These are phyloP conservation scores for Saccharum officinarum DNA, from an alignment of 176 grass and related monocot genomes.

Conservation along the genomic window DNA sequence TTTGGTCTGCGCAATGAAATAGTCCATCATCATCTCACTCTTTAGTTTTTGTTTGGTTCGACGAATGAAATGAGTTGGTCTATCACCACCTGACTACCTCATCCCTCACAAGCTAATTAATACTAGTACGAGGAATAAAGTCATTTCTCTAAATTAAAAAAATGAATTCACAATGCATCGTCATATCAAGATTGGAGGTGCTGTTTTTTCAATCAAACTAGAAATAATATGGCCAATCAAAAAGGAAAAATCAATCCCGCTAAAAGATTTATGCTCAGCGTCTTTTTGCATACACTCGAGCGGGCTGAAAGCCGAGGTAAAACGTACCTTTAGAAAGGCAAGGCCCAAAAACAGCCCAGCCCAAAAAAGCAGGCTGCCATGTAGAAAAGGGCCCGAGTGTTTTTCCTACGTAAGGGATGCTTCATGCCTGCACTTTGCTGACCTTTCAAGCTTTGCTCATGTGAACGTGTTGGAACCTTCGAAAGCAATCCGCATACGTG, in stretches of 20 bases:
- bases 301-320: background rate
- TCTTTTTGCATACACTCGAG: background rate
- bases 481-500: constrained; percentile 18
- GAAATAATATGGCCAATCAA: background rate
- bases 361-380: background rate
- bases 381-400: background rate
- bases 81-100: too few relatives aligned
- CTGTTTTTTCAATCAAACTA: too few relatives aligned
- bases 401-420: too few relatives aligned
- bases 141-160: too few relatives aligned
- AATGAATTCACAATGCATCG: too few relatives aligned
- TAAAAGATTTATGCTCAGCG: background rate
- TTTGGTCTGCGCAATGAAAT: too few relatives aligned
- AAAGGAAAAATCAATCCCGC: background rate
- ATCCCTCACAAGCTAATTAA: too few relatives aligned
- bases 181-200: too few relatives aligned
- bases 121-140: too few relatives aligned
- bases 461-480: constrained; percentile 21
- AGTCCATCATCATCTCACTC: too few relatives aligned
- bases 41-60: too few relatives aligned
- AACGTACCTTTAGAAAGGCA: background rate
- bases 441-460: constrained; percentile 6
- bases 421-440: background rate
- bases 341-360: background rate
- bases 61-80: too few relatives aligned